A percentile compares a stretch with the other conserved stretches of the same genome.
phyloP scores from a whole-genome alignment of 345 rosid species.

The Linum trigynum region DNA sequence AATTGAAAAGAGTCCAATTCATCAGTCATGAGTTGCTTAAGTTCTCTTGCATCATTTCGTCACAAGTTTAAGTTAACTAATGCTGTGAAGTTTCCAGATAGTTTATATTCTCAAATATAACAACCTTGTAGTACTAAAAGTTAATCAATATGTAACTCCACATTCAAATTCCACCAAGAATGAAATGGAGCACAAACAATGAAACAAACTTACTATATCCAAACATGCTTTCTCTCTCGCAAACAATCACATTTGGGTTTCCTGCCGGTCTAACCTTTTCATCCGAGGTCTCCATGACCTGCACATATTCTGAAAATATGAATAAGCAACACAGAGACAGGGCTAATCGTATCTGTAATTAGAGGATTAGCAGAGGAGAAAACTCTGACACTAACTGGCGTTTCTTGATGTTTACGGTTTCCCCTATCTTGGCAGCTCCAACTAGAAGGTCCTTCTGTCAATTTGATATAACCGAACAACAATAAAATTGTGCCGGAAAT shows the following conservation, averaged over 20 bases:
- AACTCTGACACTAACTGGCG: conserved; percentile 79
- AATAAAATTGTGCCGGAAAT: background rate
- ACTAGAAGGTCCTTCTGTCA: conserved; percentile 92
- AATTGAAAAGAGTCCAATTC: background rate
- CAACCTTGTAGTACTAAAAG: background rate
- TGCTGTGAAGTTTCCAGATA: background rate
- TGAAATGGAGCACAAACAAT: background rate
- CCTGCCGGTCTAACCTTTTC: conserved; percentile 91
- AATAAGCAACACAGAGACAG: conserved; percentile 6
- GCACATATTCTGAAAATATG: conserved; percentile 13
- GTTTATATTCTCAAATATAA: background rate
- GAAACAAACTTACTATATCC: conserved; percentile 72
- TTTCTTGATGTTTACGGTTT: conserved; percentile 82
- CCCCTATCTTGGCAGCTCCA: conserved; percentile 90
- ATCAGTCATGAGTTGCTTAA: too few relatives aligned
- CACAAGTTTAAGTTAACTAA: background rate
- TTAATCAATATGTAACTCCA: background rate
- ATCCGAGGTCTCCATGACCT: conserved; percentile 86
- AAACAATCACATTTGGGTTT: conserved; percentile 91
- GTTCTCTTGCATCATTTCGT: background rate
- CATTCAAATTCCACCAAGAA: background rate
- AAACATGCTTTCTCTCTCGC: conserved; percentile 98
- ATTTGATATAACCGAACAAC: background rate
- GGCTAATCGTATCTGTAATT: background rate
- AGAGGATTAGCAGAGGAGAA: conserved; percentile 9